Base-by-base conservation (phyloP, 345 rosid genomes). In the Aquilaria malaccensis region DNA sequence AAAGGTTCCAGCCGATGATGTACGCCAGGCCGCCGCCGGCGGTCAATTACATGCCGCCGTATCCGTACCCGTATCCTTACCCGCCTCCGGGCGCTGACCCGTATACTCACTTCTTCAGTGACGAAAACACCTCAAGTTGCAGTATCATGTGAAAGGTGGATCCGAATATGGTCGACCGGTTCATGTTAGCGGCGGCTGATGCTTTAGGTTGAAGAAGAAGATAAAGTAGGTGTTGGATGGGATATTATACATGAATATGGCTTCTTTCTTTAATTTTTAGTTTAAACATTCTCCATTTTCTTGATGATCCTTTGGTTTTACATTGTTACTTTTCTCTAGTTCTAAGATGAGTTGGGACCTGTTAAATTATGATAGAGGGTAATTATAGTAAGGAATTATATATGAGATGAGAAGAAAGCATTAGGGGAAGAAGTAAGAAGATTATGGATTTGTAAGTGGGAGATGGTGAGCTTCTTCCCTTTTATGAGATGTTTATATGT, bases 1-100 rank as follows among this genome's bases (percentile, higher is more conserved):
- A 88, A 53, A 76, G 98, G 77, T 89, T 83, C 79, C 96, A 89
- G 68, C 98, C 81, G n/a, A 71, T 92, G 87, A 89, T 89, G 93
- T 89, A 89, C 30, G 95, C 96, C 2, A 79, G 88, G 75, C 97
- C 85, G 31, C 97, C 93, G 0, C 79, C 97, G 2, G 95, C 95
- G 3, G 84, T 82, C 45, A 92, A 89, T 73, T 89, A 85, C 79
- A 63, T 87, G 84, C 96, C 95, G 4, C 82, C 90, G 0, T 72
- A 78, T 56, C 95, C 82, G 0, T 68, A 73, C 31, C 76, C 80
- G 0, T 66, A 69, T 2, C 77, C 75, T 2, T 68, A 78, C 59
- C 83, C 80, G 13, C 65, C 69, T 0, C 82, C 70, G 41, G 73
- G 59, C 14, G 65, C 68, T 46, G 75, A 76, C 52, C 79, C 77